These are phyloP conservation scores for Termitomyces sp. DNA, from an alignment of 768 basidiomycete genomes.

Conservation along the genomic window DNA sequence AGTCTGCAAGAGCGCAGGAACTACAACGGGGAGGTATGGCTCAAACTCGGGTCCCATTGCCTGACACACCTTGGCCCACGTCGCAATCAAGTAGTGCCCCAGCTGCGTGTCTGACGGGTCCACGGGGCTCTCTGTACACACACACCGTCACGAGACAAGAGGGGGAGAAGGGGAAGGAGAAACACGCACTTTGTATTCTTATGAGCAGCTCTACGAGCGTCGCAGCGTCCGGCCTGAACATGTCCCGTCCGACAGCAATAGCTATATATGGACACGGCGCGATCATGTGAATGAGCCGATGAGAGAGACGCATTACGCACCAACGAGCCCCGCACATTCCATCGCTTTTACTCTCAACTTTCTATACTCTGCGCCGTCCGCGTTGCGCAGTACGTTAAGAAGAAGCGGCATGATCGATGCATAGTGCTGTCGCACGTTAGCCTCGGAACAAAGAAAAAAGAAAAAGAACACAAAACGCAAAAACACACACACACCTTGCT, in stretches of 20 bases:
- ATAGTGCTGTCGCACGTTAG: slow-evolving; percentile 59
- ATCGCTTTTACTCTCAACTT: slow-evolving; percentile 80
- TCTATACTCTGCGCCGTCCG: slow-evolving; percentile 60
- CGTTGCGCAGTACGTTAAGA: slow-evolving; percentile 70
- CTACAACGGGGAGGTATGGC: slow-evolving; percentile 80
- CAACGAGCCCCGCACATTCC: slow-evolving; percentile 87
- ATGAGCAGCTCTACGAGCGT: slow-evolving; percentile 71
- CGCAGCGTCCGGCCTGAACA: slow-evolving; percentile 72
- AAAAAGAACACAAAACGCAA: too few relatives aligned
- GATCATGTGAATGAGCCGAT: too few relatives aligned
- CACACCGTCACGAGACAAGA: too few relatives aligned
- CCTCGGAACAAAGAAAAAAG: too few relatives aligned
- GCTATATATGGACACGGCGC: slow-evolving; percentile 46
- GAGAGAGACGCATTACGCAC: too few relatives aligned
- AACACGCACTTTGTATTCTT: slow-evolving; percentile 67
- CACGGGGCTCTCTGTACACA: slow-evolving; percentile 64
- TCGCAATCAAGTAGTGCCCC: slow-evolving; percentile 74
- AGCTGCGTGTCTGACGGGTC: slow-evolving; percentile 73
- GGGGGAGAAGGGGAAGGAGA: not conserved
- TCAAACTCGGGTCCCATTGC: slow-evolving; percentile 83
- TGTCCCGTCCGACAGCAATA: slow-evolving; percentile 80
- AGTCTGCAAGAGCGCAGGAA: slow-evolving; percentile 71
- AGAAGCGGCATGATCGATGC: slow-evolving; percentile 77
- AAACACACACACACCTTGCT: slow-evolving; percentile 62
- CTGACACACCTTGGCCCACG: slow-evolving; percentile 88